A percentile compares a stretch with the other conserved stretches of the same genome.
Evolutionary conservation across 1,139 yeast species (phyloP).

Genomic region (Candida dubliniensis): DNA sequence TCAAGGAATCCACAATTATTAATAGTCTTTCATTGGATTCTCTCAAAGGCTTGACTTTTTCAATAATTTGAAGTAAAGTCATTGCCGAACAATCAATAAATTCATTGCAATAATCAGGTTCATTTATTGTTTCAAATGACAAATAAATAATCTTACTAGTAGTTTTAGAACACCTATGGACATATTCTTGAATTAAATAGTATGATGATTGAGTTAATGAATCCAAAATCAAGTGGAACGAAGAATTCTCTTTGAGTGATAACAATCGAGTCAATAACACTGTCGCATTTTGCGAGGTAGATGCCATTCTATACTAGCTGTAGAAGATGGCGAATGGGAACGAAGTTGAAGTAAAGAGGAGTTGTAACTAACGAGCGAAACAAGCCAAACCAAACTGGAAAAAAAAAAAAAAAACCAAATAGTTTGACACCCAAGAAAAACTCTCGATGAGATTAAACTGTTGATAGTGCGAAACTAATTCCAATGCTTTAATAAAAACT

Average conservation of each 20-base stretch:
- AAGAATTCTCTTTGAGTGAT: constrained; percentile 68
- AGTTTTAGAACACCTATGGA: constrained; percentile 32
- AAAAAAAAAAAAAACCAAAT: too few species aligned
- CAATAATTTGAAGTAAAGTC: constrained; percentile 2
- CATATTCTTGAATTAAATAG: constrained; percentile 56
- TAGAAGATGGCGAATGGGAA: neutral
- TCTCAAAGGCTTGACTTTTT: constrained; percentile 6
- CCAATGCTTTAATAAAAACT: too few species aligned
- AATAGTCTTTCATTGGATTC: constrained; percentile 26
- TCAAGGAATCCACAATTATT: constrained; percentile 67
- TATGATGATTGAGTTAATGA: constrained; percentile 67
- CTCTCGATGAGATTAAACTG: too few species aligned
- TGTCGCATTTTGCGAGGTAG: constrained; percentile 45
- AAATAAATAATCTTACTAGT: constrained; percentile 40
- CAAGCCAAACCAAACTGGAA: too few species aligned
- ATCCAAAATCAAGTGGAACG: constrained; percentile 69
- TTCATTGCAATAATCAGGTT: constrained; percentile 49
- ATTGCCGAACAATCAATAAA: constrained; percentile 47
- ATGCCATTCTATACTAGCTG: neutral
- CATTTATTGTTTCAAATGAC: constrained; percentile 61
- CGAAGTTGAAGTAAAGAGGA: too few species aligned
- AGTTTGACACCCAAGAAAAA: too few species aligned
- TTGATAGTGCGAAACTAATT: too few species aligned
- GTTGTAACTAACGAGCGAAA: too few species aligned
- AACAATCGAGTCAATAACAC: constrained; percentile 64